Evolutionary conservation across 352 stramenopile species (phyloP), one percentile per base, ranked within the genome.

Genomic region (Aphanomyces euteiches): DNA sequence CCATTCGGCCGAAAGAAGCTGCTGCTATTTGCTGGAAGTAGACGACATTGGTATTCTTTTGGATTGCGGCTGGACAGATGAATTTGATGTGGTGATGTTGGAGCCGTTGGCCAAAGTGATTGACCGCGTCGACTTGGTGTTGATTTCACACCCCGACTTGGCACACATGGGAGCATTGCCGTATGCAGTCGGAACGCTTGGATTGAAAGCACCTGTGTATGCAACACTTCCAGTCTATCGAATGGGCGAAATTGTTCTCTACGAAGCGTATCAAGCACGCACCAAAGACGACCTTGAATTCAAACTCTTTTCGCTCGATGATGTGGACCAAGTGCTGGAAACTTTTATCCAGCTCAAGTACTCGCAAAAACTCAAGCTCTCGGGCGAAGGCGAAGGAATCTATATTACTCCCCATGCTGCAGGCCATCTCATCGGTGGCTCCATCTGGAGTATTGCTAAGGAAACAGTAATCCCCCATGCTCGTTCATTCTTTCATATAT

Each of bases 241-340:
- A 77, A 98, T 98, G 93, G 96, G 96, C 8, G 92, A 98, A 79
- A 98, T 98, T 81, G 92, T 90, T 48, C 80, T 99, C 8, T 98
- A 98, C 74, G 95, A 98, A 74, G 90, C 94, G 37, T 97, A 97
- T 69, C 92, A 97, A 43, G 88, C 90, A 50, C 85, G 97, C 66
- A 97, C 86, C 12, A 93, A 91, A 73, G 84, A 96, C 72, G 94
- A 98, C 69, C 89, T 90, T 61, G 81, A 89, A 61, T 95, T 98
- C 77, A 74, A 92, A 72, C 75, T 98, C 78, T 92, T 96, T 80
- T 85, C 78, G 6, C 82, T 99, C 63, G 91, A 98, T 79, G 85
- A 98, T 75, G 89, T 98, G 15, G 96, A 98, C 78, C 79, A 85
- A 40, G 90, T 97, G 38, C 95, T 96, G 61, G 90, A 96, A 64